Evolutionary conservation across 78 protist species (phyloP).

Genomic region (Dictyostelium purpureum): DNA sequence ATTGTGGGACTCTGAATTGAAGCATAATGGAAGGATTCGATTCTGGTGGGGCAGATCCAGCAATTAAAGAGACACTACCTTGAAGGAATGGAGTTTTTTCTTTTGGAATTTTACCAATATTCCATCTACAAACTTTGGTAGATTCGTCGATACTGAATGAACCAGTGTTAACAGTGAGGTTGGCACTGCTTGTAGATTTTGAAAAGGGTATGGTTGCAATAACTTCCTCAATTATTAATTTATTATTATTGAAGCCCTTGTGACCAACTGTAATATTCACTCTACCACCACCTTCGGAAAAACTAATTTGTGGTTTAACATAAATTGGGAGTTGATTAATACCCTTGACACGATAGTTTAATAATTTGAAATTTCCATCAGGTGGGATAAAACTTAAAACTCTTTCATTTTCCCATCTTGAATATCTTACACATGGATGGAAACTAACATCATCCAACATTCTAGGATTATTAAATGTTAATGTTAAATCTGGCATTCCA

Average conservation of each 20-base stretch:
- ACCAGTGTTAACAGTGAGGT: constrained; percentile 76
- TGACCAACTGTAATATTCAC: constrained; percentile 70
- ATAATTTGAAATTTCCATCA: constrained; percentile 87
- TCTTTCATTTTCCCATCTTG: constrained; percentile 79
- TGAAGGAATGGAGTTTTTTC: constrained; percentile 73
- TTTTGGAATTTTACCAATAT: constrained; percentile 77
- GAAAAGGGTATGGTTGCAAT: constrained; percentile 86
- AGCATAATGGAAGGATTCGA: constrained; percentile 49
- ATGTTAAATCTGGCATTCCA: constrained; percentile 90
- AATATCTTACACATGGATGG: constrained; percentile 92
- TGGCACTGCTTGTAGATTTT: constrained; percentile 53
- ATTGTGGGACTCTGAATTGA: constrained; percentile 41
- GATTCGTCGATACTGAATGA: constrained; percentile 65
- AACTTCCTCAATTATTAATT: constrained; percentile 76
- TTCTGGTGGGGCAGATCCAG: constrained; percentile 51
- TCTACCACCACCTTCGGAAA: constrained; percentile 72
- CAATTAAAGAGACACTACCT: constrained; percentile 38
- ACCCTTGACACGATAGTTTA: constrained; percentile 79
- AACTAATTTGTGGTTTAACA: constrained; percentile 83
- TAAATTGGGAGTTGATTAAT: constrained; percentile 75
- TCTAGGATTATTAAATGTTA: constrained; percentile 85
- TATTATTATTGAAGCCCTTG: constrained; percentile 21
- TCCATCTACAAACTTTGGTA: constrained; percentile 80
- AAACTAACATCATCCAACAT: constrained; percentile 88
- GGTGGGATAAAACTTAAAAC: constrained; percentile 88